Conservation (phyloP, 768 basidiomycete genomes). For the Kwoniella dendrophila region DNA sequence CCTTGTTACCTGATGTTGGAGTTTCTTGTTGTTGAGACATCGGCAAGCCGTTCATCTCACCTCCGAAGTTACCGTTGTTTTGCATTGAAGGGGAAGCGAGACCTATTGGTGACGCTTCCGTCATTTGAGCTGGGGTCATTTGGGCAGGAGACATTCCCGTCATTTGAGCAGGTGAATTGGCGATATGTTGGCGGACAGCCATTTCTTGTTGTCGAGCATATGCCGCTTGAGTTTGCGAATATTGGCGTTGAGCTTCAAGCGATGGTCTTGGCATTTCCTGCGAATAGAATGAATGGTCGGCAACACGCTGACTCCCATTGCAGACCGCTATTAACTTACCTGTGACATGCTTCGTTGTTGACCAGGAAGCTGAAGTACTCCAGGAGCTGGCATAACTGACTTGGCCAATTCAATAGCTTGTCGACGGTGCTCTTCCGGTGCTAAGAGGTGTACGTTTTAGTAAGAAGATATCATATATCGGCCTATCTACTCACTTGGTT, state of each 20-base stretch:
- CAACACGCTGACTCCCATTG: neutral
- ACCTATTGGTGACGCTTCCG: conserved; percentile 22
- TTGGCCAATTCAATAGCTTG: conserved; percentile 35
- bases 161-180: conserved; percentile 26
- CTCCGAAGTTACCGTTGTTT: neutral
- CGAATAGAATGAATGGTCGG: neutral
- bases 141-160: conserved; percentile 30
- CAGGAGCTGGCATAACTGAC: conserved; percentile 12
- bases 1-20: conserved; percentile 9
- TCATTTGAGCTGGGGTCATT: conserved; percentile 29
- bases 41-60: conserved; percentile 14
- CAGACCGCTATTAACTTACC: conserved; percentile 10
- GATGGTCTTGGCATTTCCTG: conserved; percentile 19
- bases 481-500: conserved; percentile 25
- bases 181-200: conserved; percentile 13
- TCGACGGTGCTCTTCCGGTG: conserved; percentile 34
- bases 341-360: conserved; percentile 22
- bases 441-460: neutral
- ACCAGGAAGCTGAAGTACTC: conserved; percentile 7
- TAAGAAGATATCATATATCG: neutral
- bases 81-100: conserved; percentile 12
- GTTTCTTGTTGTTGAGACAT: conserved; percentile 4
- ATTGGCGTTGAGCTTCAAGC: conserved; percentile 29
- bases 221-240: conserved; percentile 28
- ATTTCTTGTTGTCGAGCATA: conserved; percentile 22